Base-by-base conservation (phyloP, 805 yeast genomes). In the Ogataea corticis region DNA sequence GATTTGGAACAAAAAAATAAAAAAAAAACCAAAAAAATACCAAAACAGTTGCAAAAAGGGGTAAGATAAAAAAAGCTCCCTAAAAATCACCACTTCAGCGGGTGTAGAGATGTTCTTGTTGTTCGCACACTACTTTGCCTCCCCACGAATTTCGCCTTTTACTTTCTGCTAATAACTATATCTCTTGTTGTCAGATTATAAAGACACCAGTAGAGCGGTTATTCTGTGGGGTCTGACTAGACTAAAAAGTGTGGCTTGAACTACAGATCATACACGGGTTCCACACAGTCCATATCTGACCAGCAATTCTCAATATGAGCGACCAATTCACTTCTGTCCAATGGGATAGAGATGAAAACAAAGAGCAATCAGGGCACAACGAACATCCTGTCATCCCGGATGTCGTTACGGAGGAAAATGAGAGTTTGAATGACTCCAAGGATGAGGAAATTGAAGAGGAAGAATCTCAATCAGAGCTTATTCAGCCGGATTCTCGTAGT, bases 261-360 rank as follows among this genome's bases (percentile, higher is more conserved):
- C n/a, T n/a, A n/a, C n/a, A n/a, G n/a, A n/a, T n/a, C n/a, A n/a
- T n/a, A n/a, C n/a, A n/a, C n/a, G n/a, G n/a, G n/a, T n/a, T n/a
- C n/a, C n/a, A n/a, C n/a, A n/a, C n/a, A n/a, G n/a, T n/a, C 17
- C 18, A 13, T 15, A 21, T 21, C 25, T 21, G n/a, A n/a, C n/a
- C n/a, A n/a, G n/a, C n/a, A 21, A 6, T 28, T 28, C 31, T 12
- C 13, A 23, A 10, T 35, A 65, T 65, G 68, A 36, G 57, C 41
- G 82, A 77, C 51, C 77, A 77, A 52, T 78, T 78, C 57, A 76
- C 81, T 1, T 78, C 83, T 23, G 76, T 78, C 39, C 79, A 73
- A 54, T 78, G 80, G 81, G 82, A 78, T 54, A 67, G 78, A 48
- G 79, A 68, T 23, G 79, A 71, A 10, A 35, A 33, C 14, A 7